phyloP scores from a whole-genome alignment of 2,329 filamentous ascomycete genomes.

The Trichoderma breve region DNA sequence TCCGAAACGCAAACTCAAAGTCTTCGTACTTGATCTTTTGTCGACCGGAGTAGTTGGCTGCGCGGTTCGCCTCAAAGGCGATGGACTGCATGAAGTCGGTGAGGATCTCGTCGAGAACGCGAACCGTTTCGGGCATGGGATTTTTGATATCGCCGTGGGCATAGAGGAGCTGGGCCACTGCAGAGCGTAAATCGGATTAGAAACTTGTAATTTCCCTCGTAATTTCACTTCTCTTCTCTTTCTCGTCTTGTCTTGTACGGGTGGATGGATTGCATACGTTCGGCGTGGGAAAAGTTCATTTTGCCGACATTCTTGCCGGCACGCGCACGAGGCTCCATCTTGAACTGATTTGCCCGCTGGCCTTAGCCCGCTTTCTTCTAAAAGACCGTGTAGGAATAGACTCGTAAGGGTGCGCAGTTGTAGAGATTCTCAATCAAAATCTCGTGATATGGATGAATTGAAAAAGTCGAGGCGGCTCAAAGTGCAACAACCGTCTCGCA shows the following conservation, averaged over 20 bases:
- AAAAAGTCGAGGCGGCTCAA: not conserved
- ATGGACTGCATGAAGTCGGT: conserved; percentile 96
- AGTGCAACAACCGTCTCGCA: not conserved
- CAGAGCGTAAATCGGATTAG: not conserved
- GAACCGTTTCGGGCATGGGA: conserved; percentile 79
- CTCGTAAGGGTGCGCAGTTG: too few species aligned
- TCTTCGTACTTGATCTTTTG: conserved; percentile 99
- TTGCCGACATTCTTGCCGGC: conserved; percentile 78
- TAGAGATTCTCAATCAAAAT: not conserved
- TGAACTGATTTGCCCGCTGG: conserved; percentile 28
- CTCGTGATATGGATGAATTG: not conserved
- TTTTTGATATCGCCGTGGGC: conserved; percentile 76
- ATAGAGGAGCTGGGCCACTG: conserved; percentile 73
- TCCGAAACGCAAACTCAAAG: conserved; percentile 89
- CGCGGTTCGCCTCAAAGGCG: conserved; percentile 83
- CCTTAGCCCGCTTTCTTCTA: not conserved
- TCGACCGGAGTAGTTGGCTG: conserved; percentile 80
- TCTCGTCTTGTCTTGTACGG: not conserved
- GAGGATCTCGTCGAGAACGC: conserved; percentile 88
- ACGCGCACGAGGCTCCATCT: conserved; percentile 74
- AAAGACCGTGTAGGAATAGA: too few species aligned
- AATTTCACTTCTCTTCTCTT: not conserved
- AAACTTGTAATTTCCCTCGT: not conserved
- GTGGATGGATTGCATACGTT: conserved; percentile 51
- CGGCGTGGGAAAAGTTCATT: conserved; percentile 73